Base-by-base conservation (phyloP, 768 basidiomycete species). In the Tylopilus vinaceipallidus region DNA sequence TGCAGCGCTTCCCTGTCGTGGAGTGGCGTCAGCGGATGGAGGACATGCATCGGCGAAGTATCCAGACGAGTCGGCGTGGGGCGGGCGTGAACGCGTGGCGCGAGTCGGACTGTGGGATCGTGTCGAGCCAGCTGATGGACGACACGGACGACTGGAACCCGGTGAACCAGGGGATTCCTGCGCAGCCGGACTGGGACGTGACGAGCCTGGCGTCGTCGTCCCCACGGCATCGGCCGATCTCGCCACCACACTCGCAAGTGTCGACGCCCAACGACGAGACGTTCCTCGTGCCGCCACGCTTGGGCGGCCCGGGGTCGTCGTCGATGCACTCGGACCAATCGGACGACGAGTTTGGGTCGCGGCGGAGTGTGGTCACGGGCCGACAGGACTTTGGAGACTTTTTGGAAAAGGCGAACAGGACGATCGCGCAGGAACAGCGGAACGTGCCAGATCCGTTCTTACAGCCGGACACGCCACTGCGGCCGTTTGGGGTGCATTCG, bases 1-100 rank as follows among this genome's bases (percentile, higher is more conserved):
- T 97, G 3, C 94, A 95, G 63, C 90, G 94, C 61, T 97, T 97
- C 88, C 94, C 94, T 5, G 94, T 97, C 49, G 89, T 97, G 23
- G 93, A 97, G 72, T 97, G 94, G 94, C 88, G 94, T 62, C 93
- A 95, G 66, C 83, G 90, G 42, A 89, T 85, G 77, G 94, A 97
- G 71, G 94, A 95, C 67, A 91, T 95, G 77, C 94, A 97, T 66
- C 81, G 79, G 52, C 86, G 94, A 52, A 88, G 86, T 61, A 93
- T 97, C 64, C 68, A 66, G 20, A 72, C 73, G 4, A 93, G 88
- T 62, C 85, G 94, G 44, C 67, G 70, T 24, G 19, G 81, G 2
- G 91, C 93, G 22, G 87, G 82, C 7, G 50, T 73, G 2, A 80
- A 89, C 50, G 91, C 92, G 0, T 95, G 88, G 89, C 78, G 86